Evolutionary conservation across 345 rosid species (phyloP).

Genomic region (Populus simonii): DNA sequence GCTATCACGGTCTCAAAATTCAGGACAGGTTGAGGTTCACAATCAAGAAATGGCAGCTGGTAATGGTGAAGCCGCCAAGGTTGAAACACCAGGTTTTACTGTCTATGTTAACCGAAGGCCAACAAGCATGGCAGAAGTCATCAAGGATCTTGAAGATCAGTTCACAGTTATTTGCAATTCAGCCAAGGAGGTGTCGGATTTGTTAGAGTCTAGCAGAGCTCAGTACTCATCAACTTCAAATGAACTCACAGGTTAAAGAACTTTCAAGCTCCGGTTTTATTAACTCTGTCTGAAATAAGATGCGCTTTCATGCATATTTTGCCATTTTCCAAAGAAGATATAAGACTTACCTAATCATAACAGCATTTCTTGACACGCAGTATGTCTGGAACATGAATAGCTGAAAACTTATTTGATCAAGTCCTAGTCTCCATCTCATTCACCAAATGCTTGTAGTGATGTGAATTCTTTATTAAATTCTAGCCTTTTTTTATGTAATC

Average conservation of each 20-base stretch:
- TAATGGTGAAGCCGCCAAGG: conserved; percentile 35
- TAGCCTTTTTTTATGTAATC: background rate
- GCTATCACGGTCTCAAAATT: conserved; percentile 43
- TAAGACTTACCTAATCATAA: too few species aligned
- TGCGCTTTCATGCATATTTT: background rate
- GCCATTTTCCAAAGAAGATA: too few species aligned
- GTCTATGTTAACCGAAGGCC: conserved; percentile 88
- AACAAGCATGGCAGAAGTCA: conserved; percentile 90
- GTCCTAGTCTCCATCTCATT: too few species aligned
- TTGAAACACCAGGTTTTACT: conserved; percentile 75
- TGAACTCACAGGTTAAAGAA: conserved; percentile 67
- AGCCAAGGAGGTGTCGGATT: conserved; percentile 71
- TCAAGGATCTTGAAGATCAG: conserved; percentile 86
- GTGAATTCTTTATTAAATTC: background rate
- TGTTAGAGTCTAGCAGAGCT: conserved; percentile 79
- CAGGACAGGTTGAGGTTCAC: conserved; percentile 48
- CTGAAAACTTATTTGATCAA: background rate
- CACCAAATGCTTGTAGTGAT: background rate
- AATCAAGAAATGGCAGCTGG: conserved; percentile 54
- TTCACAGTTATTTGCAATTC: conserved; percentile 56
- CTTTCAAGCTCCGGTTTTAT: background rate
- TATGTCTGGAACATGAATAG: background rate
- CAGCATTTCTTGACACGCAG: background rate
- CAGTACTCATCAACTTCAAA: conserved; percentile 48
- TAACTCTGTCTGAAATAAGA: background rate